phyloP scores from a whole-genome alignment of 768 basidiomycete genomes.

The Sistotremastrum suecicum region DNA sequence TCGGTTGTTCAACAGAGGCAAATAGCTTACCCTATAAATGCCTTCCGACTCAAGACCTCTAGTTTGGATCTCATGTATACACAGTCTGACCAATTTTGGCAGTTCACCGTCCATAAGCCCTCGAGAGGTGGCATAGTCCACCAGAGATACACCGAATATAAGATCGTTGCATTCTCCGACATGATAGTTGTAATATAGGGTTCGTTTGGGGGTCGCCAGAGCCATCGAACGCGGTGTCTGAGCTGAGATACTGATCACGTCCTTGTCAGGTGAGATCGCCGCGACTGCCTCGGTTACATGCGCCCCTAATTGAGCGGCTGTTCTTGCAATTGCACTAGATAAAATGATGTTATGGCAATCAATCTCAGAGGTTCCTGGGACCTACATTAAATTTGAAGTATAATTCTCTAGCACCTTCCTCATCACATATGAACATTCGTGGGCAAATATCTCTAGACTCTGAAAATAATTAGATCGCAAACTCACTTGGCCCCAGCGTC shows the following conservation, averaged over 20 bases:
- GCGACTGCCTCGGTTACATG: constrained; percentile 49
- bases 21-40: constrained; percentile 51
- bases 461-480: constrained; percentile 16
- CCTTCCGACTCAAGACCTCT: constrained; percentile 69
- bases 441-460: constrained; percentile 72
- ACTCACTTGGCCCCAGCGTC: background rate
- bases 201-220: constrained; percentile 52
- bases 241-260: constrained; percentile 41
- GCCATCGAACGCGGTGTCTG: constrained; percentile 49
- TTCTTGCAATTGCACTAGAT: constrained; percentile 58
- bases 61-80: constrained; percentile 70
- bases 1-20: background rate
- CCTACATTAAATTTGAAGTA: constrained; percentile 67
- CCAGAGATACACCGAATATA: constrained; percentile 78
- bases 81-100: constrained; percentile 70
- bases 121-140: constrained; percentile 79
- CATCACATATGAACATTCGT: constrained; percentile 52
- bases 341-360: background rate
- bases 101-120: constrained; percentile 56
- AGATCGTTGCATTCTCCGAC: constrained; percentile 82
- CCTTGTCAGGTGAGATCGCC: constrained; percentile 56
- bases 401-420: constrained; percentile 58
- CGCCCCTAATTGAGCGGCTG: constrained; percentile 57
- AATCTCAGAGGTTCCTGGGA: background rate
- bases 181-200: constrained; percentile 61